These are phyloP conservation scores for Aegilops sharonensis DNA, from an alignment of 176 grass and related monocot species.

Conservation along the genomic window DNA sequence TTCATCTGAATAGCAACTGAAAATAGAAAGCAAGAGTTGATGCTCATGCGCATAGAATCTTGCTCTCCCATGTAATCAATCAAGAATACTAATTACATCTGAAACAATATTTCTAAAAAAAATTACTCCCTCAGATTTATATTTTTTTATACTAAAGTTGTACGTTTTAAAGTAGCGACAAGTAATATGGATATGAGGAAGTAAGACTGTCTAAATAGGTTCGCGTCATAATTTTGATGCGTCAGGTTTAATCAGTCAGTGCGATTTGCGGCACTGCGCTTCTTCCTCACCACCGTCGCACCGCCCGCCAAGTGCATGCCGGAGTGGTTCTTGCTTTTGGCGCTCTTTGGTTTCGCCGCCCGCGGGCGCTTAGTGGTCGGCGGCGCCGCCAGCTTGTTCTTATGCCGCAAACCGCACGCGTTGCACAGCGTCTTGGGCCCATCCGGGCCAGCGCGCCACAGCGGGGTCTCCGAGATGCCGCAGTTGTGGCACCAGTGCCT, in stretches of 20 bases:
- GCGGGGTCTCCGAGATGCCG: background rate
- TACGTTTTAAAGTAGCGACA: too few relatives aligned
- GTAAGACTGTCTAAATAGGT: background rate
- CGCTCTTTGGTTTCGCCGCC: background rate
- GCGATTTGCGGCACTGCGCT: background rate
- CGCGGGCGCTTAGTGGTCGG: background rate
- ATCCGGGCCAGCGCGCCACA: slow-evolving; percentile 22
- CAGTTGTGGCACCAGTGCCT: background rate
- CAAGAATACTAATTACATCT: too few relatives aligned
- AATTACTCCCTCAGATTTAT: too few relatives aligned
- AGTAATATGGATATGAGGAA: too few relatives aligned
- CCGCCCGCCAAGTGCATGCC: background rate
- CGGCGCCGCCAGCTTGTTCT: slow-evolving; percentile 1
- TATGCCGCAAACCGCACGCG: slow-evolving; percentile 85
- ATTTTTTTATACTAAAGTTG: too few relatives aligned
- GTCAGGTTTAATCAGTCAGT: background rate
- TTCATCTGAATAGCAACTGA: too few relatives aligned
- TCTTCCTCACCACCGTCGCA: slow-evolving; percentile 8
- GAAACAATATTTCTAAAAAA: too few relatives aligned
- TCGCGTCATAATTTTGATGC: background rate
- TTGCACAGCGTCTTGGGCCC: slow-evolving; percentile 96
- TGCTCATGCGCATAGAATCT: too few relatives aligned
- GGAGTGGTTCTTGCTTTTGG: background rate
- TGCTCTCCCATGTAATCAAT: too few relatives aligned
- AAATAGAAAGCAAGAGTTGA: too few relatives aligned